phyloP scores from a whole-genome alignment of 1,139 yeast species.

The Trichomonascaceae sp. region DNA sequence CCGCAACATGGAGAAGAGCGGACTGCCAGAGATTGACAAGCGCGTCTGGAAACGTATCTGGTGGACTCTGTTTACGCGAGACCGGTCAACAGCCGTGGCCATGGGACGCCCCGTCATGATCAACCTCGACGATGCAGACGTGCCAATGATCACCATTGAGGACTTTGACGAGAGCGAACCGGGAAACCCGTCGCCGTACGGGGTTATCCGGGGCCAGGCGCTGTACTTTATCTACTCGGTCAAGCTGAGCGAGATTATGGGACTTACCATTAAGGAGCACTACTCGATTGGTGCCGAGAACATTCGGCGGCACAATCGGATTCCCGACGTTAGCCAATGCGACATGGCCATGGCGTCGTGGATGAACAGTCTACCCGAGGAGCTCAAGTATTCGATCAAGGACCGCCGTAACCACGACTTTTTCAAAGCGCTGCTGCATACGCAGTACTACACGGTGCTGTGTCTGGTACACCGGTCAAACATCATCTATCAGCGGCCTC shows the following conservation, averaged over 20 bases:
- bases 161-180: slow-evolving; percentile 54
- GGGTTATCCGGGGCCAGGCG: slow-evolving; percentile 37
- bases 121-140: slow-evolving; percentile 65
- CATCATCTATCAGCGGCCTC: slow-evolving; percentile 42
- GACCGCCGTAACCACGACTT: slow-evolving; percentile 40
- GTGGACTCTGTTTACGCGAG: slow-evolving; percentile 73
- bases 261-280: slow-evolving; percentile 58
- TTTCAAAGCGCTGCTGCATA: slow-evolving; percentile 48
- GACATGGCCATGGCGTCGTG: slow-evolving; percentile 73
- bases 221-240: slow-evolving; percentile 51
- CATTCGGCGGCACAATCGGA: slow-evolving; percentile 33
- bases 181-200: slow-evolving; percentile 32
- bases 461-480: slow-evolving; percentile 64
- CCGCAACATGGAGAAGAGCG: slow-evolving; percentile 28
- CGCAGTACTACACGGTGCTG: slow-evolving; percentile 61
- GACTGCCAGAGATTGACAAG: slow-evolving; percentile 33
- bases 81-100: slow-evolving; percentile 59
- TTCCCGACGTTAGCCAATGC: slow-evolving; percentile 53
- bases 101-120: slow-evolving; percentile 64
- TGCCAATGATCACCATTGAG: slow-evolving; percentile 52
- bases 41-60: slow-evolving; percentile 58
- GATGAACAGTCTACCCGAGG: slow-evolving; percentile 58
- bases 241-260: slow-evolving; percentile 62
- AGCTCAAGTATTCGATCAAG: slow-evolving; percentile 48
- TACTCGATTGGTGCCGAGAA: slow-evolving; percentile 58